A percentile compares a stretch with the other conserved stretches of the same genome.
Evolutionary conservation across 2,329 filamentous ascomycete genomes (phyloP).

Genomic region (Monilinia fructicola): DNA sequence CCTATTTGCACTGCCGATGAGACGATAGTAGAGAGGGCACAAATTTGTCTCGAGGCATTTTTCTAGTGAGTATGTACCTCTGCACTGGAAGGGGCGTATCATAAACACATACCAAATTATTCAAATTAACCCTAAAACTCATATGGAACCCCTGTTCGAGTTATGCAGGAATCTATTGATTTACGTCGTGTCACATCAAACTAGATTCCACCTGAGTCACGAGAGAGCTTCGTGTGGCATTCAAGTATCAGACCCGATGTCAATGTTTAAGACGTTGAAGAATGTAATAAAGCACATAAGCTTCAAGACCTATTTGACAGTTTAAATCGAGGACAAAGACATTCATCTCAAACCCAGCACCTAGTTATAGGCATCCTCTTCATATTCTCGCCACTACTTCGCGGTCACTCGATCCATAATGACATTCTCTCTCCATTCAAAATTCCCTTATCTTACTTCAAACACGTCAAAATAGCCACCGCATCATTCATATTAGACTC

Average conservation of each 20-base stretch:
- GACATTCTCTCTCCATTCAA: neutral
- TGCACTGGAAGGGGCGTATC: neutral
- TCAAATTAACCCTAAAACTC: neutral
- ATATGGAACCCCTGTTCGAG: neutral
- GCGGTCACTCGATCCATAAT: constrained; percentile 5
- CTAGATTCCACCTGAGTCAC: neutral
- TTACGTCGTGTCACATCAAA: neutral
- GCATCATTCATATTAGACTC: constrained; percentile 11
- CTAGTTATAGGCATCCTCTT: neutral
- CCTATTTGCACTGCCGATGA: neutral
- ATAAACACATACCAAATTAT: neutral
- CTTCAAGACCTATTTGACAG: no score
- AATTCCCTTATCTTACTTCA: constrained; percentile 8
- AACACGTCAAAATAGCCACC: constrained; percentile 3
- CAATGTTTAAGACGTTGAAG: no score
- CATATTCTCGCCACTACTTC: neutral
- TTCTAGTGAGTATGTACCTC: neutral
- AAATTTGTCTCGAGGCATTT: neutral
- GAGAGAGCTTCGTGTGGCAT: no score
- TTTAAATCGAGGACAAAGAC: no score
- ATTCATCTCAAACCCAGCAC: neutral
- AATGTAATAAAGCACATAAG: no score
- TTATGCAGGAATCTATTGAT: neutral
- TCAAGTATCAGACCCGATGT: no score
- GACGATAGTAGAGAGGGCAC: neutral